A percentile compares a stretch with the other conserved stretches of the same genome.
phyloP scores from a whole-genome alignment of 2,329 filamentous ascomycete species.

The Chaetomium globosum region DNA sequence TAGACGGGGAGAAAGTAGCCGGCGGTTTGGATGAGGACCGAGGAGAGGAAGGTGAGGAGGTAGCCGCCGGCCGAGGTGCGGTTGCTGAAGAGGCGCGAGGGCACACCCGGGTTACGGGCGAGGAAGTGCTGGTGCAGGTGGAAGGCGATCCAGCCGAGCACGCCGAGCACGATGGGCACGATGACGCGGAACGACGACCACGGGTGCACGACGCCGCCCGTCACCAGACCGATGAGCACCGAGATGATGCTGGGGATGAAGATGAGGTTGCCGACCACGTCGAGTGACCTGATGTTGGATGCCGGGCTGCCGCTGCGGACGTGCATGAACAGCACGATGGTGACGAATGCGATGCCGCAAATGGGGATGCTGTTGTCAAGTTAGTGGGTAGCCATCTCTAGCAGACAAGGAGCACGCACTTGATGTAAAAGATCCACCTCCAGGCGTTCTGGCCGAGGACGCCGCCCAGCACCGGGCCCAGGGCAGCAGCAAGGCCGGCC shows the following conservation, averaged over 20 bases:
- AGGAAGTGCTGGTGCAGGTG: background rate
- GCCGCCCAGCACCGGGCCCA: constrained; percentile 32
- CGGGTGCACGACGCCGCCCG: background rate
- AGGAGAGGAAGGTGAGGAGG: background rate
- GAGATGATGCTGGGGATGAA: constrained; percentile 44
- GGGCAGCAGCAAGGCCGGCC: constrained; percentile 20
- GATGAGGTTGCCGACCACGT: constrained; percentile 48
- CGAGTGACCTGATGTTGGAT: constrained; percentile 39
- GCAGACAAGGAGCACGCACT: background rate
- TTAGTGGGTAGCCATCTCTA: too few relatives aligned
- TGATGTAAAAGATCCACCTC: constrained; percentile 46
- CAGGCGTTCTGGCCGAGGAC: constrained; percentile 26
- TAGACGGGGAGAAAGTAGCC: background rate
- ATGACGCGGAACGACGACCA: background rate
- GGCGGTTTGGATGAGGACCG: background rate
- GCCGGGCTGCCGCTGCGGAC: constrained; percentile 32
- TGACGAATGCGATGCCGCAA: constrained; percentile 32
- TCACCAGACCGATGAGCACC: constrained; percentile 40
- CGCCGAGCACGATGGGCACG: background rate
- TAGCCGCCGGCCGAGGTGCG: background rate
- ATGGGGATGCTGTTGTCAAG: constrained; percentile 38
- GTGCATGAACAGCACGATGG: constrained; percentile 36
- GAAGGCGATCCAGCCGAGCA: background rate
- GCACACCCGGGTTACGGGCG: background rate
- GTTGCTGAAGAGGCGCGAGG: background rate